These are phyloP conservation scores for Pythium dissotocum DNA, from an alignment of 352 stramenopile genomes.

Conservation along the genomic window DNA sequence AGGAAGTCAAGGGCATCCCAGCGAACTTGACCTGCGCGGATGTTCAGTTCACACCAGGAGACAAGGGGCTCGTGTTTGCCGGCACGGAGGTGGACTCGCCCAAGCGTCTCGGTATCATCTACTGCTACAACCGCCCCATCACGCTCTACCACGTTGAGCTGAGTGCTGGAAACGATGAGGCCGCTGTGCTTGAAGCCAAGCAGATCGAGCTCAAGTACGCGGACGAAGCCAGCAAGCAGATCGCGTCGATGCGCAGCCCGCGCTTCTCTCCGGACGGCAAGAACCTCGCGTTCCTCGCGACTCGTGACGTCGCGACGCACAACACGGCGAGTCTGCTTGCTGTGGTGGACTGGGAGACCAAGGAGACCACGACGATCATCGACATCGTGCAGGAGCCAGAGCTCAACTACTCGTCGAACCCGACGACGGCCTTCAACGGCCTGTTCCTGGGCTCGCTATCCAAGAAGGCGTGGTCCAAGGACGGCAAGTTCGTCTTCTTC, in stretches of 20 bases:
- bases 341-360: conserved; percentile 62
- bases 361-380: conserved; percentile 60
- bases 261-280: conserved; percentile 71
- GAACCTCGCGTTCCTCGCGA: conserved; percentile 70
- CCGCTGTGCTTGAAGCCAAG: conserved; percentile 32
- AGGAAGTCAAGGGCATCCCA: conserved; percentile 57
- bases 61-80: conserved; percentile 66
- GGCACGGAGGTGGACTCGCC: conserved; percentile 54
- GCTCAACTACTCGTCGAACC: conserved; percentile 29
- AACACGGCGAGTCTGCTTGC: conserved; percentile 73
- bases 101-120: conserved; percentile 78
- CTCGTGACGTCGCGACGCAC: conserved; percentile 67
- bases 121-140: conserved; percentile 85
- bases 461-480: conserved; percentile 54
- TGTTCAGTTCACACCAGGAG: conserved; percentile 57
- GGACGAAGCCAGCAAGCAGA: conserved; percentile 40
- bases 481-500: conserved; percentile 63
- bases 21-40: conserved; percentile 65
- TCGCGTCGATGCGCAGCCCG: conserved; percentile 55
- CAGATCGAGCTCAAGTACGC: conserved; percentile 40
- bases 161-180: conserved; percentile 9
- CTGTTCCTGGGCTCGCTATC: conserved; percentile 60
- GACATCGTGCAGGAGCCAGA: conserved; percentile 62
- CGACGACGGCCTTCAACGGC: conserved; percentile 65
- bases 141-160: conserved; percentile 58